Evolutionary conservation across 768 basidiomycete genomes (phyloP).

Genomic region (Plicaturopsis crispa): DNA sequence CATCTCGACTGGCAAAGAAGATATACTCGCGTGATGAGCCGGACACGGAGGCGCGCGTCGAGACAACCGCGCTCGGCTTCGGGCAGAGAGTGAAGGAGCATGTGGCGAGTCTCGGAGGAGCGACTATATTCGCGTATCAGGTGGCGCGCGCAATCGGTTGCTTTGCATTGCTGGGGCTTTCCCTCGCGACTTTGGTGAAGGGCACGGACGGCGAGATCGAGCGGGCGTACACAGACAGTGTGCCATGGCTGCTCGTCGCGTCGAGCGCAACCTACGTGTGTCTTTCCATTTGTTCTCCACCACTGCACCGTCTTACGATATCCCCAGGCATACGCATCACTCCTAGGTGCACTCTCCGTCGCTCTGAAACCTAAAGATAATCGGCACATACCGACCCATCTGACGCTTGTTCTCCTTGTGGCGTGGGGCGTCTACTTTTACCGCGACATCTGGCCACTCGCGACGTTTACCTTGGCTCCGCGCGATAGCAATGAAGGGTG

Average conservation of each 20-base stretch:
- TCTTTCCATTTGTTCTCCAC: too few relatives aligned
- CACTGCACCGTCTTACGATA: too few relatives aligned
- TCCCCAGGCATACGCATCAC: too few relatives aligned
- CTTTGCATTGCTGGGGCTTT: conserved; percentile 14
- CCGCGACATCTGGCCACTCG: conserved; percentile 9
- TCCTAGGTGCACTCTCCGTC: too few relatives aligned
- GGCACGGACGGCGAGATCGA: too few relatives aligned
- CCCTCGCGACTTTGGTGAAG: conserved; percentile 6
- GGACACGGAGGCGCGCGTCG: not conserved
- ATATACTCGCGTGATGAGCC: not conserved
- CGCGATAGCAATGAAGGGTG: conserved; percentile 6
- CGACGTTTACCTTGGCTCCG: conserved; percentile 2
- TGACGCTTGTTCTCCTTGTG: conserved; percentile 1
- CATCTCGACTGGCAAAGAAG: not conserved
- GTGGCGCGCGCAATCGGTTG: conserved; percentile 14
- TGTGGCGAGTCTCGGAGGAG: conserved; percentile 14
- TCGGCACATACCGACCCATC: too few relatives aligned
- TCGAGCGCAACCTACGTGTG: too few relatives aligned
- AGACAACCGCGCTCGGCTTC: not conserved
- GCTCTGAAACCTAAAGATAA: too few relatives aligned
- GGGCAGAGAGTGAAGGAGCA: not conserved
- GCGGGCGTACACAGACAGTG: too few relatives aligned
- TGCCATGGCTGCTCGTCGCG: too few relatives aligned
- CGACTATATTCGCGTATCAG: conserved; percentile 15
- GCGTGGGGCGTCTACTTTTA: conserved; percentile 4